Evolutionary conservation across 2,329 filamentous ascomycete genomes (phyloP), one percentile per base, ranked within the genome.

Genomic region (Rutstroemia sp.): DNA sequence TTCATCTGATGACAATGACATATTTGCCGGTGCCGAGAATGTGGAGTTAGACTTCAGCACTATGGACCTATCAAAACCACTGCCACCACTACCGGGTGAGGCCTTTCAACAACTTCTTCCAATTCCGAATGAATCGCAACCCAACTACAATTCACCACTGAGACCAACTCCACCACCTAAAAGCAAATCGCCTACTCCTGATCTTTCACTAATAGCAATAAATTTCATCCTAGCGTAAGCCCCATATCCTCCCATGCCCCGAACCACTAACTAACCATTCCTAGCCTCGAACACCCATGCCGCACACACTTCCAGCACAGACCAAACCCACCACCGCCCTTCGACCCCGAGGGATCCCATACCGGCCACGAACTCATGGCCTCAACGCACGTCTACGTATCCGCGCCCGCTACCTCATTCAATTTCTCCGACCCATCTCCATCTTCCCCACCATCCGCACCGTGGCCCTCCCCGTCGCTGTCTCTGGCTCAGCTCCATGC

Each of bases 211-310:
- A 2, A 39, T 65, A n/a, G 66, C 65, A 19, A 62, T 68, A 18
- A 68, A 66, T 30, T 67, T 68, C 48, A 66, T 67, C 30, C 63
- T 68, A 14, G 64, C 66, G 65, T 66, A 54, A 47, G 63, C 61
- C 14, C 12, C 9, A n/a, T 23, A 23, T 55, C 16, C 10, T n/a
- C 21, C 16, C 37, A n/a, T 19, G 19, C 4, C 38, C 6, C 6
- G 5, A 19, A 42, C 3, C 37, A 30, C 10, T 12, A 6, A 42
- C 27, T 37, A n/a, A 51, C 8, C 9, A 21, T 41, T 2, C 30
- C 58, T 12, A 49, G 52, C 14, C 52, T 55, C 37, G 52, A 55
- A 44, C 25, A 55, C 12, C 52, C 52, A 9, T 55, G 52, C 7
- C 52, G 52, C 4, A 55, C 37, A 8, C 52, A 55, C 30, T 55